phyloP scores from a whole-genome alignment of 177 flowering plant species.

The Vitis hybrid region DNA sequence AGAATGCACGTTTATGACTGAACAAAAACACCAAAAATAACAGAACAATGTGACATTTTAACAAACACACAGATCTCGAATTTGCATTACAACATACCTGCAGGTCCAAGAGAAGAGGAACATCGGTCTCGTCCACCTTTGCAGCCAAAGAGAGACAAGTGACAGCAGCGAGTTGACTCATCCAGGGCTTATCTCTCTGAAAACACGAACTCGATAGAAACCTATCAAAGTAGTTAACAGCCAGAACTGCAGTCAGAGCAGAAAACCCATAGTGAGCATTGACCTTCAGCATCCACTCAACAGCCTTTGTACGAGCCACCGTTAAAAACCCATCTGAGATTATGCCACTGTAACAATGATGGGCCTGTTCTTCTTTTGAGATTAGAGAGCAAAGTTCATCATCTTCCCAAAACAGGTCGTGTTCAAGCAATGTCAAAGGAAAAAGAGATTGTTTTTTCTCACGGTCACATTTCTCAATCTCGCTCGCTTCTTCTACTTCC shows the following conservation, averaged over 20 bases:
- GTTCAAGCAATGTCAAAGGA: constrained; percentile 24
- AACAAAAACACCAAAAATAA: constrained; percentile 3
- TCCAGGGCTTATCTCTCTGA: constrained; percentile 62
- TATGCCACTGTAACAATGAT: constrained; percentile 4
- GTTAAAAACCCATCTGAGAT: constrained; percentile 27
- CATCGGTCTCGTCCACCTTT: constrained; percentile 61
- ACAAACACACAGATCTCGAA: constrained; percentile 19
- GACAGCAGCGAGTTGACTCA: constrained; percentile 58
- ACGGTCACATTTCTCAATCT: constrained; percentile 4
- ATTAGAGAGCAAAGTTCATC: constrained; percentile 37
- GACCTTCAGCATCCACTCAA: constrained; percentile 45
- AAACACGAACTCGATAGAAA: constrained; percentile 35
- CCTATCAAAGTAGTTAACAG: constrained; percentile 59
- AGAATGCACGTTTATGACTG: constrained; percentile 1
- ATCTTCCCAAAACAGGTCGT: constrained; percentile 45
- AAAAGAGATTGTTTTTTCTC: constrained; percentile 12
- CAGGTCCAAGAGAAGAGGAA: constrained; percentile 61
- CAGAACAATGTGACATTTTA: constrained; percentile 10
- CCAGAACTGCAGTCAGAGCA: constrained; percentile 42
- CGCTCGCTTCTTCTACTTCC: constrained; percentile 11
- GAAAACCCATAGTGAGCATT: constrained; percentile 35
- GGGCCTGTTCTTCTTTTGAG: constrained; percentile 35
- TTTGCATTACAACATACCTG: constrained; percentile 36
- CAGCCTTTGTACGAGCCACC: constrained; percentile 36
- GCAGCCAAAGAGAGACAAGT: constrained; percentile 71